Base-by-base conservation (phyloP, 192 early-diverging fungal species). In the Linnemannia schmuckeri region DNA sequence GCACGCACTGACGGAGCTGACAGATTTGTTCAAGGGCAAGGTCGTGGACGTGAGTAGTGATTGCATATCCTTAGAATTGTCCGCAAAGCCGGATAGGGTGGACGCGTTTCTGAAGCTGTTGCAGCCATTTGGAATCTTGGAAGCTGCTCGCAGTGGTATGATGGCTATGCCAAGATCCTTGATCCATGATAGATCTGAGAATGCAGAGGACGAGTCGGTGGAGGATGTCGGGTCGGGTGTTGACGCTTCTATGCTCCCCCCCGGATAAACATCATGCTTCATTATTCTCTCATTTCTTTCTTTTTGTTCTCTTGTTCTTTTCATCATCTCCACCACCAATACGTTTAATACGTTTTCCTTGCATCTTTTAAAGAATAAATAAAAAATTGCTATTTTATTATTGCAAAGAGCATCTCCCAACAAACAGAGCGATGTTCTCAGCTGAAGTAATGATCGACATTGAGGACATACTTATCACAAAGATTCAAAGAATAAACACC, bases 111-210 rank as follows among this genome's bases (percentile, higher is more conserved):
- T 99, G 77, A 96, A 97, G 81, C 91, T 98, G 22, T 90, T 97
- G 77, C 94, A 96, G 77, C 98, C 98, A 7, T 98, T 96, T 82
- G 98, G 98, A 42, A 96, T 98, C 80, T 89, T 99, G 72, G 98
- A 99, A 82, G 96, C 96, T 12, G 94, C 97, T 30, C 92, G 98
- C 79, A 97, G 95, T 46, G 98, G 98, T 0, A 91, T 96, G 82
- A 99, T 99, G 97, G 97, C 97, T 20, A 98, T 99, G 95, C 97
- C 97, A 22, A 93, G 98, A 55, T 95, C 95, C 69, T 94, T 94
- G 69, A 92, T 97, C 35, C 93, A 93, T 73, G 95, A 95, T 72
- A 75, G 93, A 79, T 90, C 94, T 77, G 93, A 94, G 68, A 90
- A 93, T 78, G 93, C 80, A 90, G 92, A 75, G 88, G 82, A 44